Evolutionary conservation across 2,329 filamentous ascomycete species (phyloP).

Genomic region (Cladosporium sphaerospermum): DNA sequence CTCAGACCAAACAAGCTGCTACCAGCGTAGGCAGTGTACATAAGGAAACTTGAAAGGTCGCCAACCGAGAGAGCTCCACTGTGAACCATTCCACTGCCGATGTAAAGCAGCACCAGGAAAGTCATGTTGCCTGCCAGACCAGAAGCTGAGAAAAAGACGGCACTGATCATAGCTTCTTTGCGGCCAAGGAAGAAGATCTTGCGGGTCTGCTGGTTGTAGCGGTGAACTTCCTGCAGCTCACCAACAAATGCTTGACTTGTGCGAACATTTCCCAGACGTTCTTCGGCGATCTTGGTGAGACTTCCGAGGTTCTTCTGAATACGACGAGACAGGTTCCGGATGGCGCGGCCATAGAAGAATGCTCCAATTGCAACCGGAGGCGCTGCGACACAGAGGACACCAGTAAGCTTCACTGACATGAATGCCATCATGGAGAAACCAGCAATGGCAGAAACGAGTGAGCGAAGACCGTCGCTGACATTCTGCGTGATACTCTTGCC

Average conservation of each 20-base stretch:
- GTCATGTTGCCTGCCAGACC: constrained; percentile 96
- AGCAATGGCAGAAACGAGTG: constrained; percentile 81
- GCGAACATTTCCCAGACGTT: constrained; percentile 92
- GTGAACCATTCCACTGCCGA: constrained; percentile 85
- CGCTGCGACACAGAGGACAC: constrained; percentile 77
- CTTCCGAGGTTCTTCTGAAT: constrained; percentile 92
- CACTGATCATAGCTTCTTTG: constrained; percentile 79
- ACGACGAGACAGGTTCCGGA: constrained; percentile 81
- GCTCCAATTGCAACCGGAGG: constrained; percentile 86
- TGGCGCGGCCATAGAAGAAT: constrained; percentile 83
- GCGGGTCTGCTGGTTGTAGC: constrained; percentile 88
- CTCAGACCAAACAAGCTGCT: constrained; percentile 91
- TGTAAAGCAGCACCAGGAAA: constrained; percentile 81
- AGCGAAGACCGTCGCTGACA: constrained; percentile 87
- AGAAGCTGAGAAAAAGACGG: constrained; percentile 80
- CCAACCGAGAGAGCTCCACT: constrained; percentile 81
- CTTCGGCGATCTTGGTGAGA: constrained; percentile 94
- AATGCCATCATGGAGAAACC: constrained; percentile 94
- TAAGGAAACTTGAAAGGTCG: constrained; percentile 91
- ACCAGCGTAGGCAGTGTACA: constrained; percentile 87
- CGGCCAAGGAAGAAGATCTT: constrained; percentile 87
- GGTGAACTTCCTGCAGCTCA: constrained; percentile 79
- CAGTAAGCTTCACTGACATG: constrained; percentile 84
- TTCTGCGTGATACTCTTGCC: constrained; percentile 99
- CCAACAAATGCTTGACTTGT: constrained; percentile 95